Conservation (phyloP, 2,329 filamentous ascomycete species). For the Epichloe hybrida region DNA sequence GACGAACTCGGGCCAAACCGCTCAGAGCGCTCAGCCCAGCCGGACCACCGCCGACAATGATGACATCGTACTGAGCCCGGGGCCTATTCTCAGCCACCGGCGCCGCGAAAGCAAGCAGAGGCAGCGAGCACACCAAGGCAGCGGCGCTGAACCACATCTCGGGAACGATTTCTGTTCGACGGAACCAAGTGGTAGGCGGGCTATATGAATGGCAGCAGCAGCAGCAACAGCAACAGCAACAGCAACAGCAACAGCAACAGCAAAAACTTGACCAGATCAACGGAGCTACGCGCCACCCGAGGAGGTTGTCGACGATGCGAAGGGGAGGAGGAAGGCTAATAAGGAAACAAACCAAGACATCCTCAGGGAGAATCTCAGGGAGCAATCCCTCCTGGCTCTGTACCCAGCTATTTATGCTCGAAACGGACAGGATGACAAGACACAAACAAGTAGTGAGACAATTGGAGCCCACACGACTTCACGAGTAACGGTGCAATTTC, state of each 20-base stretch:
- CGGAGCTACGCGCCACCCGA: background rate
- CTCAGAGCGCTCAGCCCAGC: constrained; percentile 40
- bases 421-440: background rate
- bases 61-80: constrained; percentile 32
- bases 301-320: background rate
- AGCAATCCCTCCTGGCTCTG: background rate
- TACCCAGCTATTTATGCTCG: background rate
- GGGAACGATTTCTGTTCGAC: background rate
- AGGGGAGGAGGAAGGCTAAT: background rate
- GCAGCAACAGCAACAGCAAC: background rate
- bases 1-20: constrained; percentile 43
- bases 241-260: background rate
- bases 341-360: background rate
- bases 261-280: background rate
- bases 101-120: constrained; percentile 8
- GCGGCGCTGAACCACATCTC: constrained; percentile 8
- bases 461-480: background rate
- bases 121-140: constrained; percentile 5
- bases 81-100: constrained; percentile 4
- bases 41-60: constrained; percentile 45
- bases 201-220: background rate
- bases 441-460: background rate
- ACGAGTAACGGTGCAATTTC: background rate
- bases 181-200: background rate
- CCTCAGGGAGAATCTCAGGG: background rate